Percentiles rank a stretch among this genome's conserved stretches.
These are phyloP conservation scores for Takashimella koratensis DNA, from an alignment of 1,284 basidiomycete genomes.

Conservation along the genomic window DNA sequence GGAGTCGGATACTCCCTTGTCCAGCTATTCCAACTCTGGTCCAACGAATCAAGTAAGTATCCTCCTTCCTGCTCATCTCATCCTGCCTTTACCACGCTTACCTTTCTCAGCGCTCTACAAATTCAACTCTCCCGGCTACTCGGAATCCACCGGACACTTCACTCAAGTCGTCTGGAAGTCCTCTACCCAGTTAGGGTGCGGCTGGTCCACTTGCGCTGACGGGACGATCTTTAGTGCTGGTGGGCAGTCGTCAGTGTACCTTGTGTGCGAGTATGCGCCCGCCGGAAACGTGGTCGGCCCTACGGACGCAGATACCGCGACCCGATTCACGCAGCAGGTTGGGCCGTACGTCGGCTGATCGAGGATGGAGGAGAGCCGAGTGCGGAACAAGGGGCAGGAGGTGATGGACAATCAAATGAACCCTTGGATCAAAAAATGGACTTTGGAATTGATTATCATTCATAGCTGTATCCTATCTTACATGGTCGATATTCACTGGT, in stretches of 20 bases:
- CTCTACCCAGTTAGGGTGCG: conserved; percentile 40
- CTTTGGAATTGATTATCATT: not conserved
- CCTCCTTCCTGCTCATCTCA: not conserved
- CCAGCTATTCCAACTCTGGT: conserved; percentile 31
- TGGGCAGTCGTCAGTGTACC: conserved; percentile 8
- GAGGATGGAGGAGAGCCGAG: not conserved
- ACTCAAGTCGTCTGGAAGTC: conserved; percentile 46
- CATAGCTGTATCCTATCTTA: not conserved
- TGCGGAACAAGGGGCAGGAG: not conserved
- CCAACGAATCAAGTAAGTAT: conserved; percentile 32
- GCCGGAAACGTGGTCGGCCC: conserved; percentile 23
- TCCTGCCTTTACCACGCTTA: not conserved
- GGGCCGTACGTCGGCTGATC: conserved; percentile 3
- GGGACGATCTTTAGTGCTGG: conserved; percentile 23
- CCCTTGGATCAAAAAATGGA: not conserved
- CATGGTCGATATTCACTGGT: not conserved
- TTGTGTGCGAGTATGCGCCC: conserved; percentile 28
- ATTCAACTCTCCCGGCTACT: conserved; percentile 31
- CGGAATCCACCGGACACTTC: conserved; percentile 32
- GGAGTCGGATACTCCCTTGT: conserved; percentile 17
- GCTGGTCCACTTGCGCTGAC: conserved; percentile 20
- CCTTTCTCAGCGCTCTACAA: conserved; percentile 1
- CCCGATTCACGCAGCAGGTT: conserved; percentile 19
- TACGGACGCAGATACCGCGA: conserved; percentile 1
- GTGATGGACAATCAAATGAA: not conserved